Evolutionary conservation across 2,329 filamentous ascomycete species (phyloP), one percentile per base, ranked within the genome.

Genomic region (Xylariales sp.): DNA sequence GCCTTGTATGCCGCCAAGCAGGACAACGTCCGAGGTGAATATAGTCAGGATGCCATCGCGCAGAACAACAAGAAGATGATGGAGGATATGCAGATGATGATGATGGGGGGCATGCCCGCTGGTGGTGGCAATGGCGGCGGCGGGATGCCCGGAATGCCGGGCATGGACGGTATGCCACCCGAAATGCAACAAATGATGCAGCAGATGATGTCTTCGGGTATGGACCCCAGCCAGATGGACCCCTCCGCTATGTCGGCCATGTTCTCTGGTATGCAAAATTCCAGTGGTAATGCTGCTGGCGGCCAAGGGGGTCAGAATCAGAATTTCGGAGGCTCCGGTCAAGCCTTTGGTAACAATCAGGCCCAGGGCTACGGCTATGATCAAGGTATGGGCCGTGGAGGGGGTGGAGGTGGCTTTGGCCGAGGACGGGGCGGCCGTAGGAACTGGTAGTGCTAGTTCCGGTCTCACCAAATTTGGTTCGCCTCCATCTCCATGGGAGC

Each of bases 1-100:
- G 86, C 90, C 5, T 78, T 90, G 40, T 98, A 98, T 62, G 89
- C 90, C 22, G 73, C 88, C 45, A 94, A 95, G 58, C 93, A 97
- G 62, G 82, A 93, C 51, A 73, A 72, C 18, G 74, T 96, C 55
- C 79, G 86, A 14, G 80, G 80, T 50, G 87, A 91, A 52, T 88
- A 88, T 51, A 79, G 78, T 43, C 80, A 84, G 35, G 79, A 83
- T 31, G 70, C 72, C 31, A 74, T 83, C 39, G 74, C 77, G 15
- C 68, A 71, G 40, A 80, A 75, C 50, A 79, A 79, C 52, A 90
- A 94, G 66, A 95, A 91, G 70, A 86, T 84, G 76, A 78, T 83
- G 64, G 79, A 84, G 48, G 80, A 84, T 29, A 77, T 83, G 65
- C 77, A 76, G 53, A 75, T 63, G 60, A 81, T 83, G 77, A 81